A percentile compares a stretch with the other conserved stretches of the same genome.
Evolutionary conservation across 2,329 filamentous ascomycete species (phyloP).

Genomic region (Paramyrothecium roridum): DNA sequence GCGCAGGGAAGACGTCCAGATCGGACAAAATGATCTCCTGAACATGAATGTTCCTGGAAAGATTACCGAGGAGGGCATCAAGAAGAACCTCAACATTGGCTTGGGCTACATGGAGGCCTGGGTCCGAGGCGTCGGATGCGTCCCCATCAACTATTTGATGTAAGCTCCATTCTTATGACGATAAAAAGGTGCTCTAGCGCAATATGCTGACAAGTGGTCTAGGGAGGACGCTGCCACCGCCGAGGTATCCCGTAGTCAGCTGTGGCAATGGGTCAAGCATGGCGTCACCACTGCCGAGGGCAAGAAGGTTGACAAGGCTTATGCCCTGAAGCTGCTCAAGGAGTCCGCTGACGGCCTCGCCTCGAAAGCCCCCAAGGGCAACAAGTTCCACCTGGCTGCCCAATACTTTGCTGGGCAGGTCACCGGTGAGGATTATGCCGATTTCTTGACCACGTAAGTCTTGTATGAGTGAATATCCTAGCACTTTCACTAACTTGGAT

Average conservation of each 20-base stretch:
- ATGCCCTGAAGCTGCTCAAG: conserved; percentile 79
- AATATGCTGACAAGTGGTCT: conserved; percentile 9
- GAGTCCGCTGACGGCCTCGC: conserved; percentile 79
- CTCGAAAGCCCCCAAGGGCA: conserved; percentile 74
- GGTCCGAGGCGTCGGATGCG: conserved; percentile 90
- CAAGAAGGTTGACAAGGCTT: conserved; percentile 89
- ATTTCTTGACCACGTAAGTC: conserved; percentile 83
- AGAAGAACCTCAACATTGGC: conserved; percentile 96
- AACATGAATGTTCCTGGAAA: conserved; percentile 97
- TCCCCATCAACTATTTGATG: conserved; percentile 98
- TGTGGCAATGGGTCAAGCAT: conserved; percentile 92
- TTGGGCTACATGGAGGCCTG: conserved; percentile 98
- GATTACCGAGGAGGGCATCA: conserved; percentile 91
- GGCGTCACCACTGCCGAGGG: conserved; percentile 76
- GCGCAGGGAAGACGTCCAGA: conserved; percentile 82
- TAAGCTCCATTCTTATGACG: conserved; percentile 24
- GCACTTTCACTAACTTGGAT: conserved; percentile 9
- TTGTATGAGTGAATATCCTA: conserved; percentile 5
- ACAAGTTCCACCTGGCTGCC: conserved; percentile 87
- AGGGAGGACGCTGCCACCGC: conserved; percentile 94
- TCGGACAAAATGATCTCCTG: conserved; percentile 84
- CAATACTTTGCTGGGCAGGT: conserved; percentile 93
- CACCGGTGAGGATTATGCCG: conserved; percentile 95
- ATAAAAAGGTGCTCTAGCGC: background rate
- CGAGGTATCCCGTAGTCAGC: conserved; percentile 88